Conservation (phyloP, 2,329 filamentous ascomycete species). For the Colletotrichum liaoningense region DNA sequence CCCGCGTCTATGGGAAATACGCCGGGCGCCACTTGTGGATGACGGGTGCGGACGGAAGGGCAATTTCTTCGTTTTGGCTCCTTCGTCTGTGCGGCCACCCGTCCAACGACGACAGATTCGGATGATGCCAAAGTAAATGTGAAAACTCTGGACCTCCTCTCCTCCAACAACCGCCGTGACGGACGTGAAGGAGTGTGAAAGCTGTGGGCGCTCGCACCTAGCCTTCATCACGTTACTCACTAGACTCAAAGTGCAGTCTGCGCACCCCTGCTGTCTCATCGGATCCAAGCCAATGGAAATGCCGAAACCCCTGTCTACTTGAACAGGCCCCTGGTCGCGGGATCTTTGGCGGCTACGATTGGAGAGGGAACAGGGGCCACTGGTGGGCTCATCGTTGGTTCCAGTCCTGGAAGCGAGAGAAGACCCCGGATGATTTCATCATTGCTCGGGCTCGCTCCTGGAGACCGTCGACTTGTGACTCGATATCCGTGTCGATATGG, state of each 20-base stretch:
- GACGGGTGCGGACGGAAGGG: neutral
- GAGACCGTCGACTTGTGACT: conserved; percentile 13
- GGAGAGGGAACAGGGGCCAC: conserved; percentile 38
- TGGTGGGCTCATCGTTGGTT: neutral
- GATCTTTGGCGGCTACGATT: conserved; percentile 48
- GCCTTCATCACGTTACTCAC: conserved; percentile 48
- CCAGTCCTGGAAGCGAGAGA: neutral
- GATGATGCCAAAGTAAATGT: neutral
- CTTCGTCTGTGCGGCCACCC: conserved; percentile 11
- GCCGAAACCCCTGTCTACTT: conserved; percentile 45
- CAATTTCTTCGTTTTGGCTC: neutral
- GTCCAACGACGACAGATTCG: neutral
- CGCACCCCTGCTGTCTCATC: conserved; percentile 42
- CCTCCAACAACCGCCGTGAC: conserved; percentile 11
- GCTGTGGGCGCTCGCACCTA: conserved; percentile 41
- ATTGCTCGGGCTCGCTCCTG: conserved; percentile 11
- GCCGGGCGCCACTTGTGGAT: neutral
- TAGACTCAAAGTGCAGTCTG: conserved; percentile 33
- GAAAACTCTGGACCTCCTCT: neutral
- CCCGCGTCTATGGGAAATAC: conserved; percentile 39
- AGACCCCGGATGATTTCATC: neutral
- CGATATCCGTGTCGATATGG: neutral
- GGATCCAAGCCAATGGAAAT: conserved; percentile 45
- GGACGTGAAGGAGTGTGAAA: conserved; percentile 27
- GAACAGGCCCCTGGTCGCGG: conserved; percentile 42